A percentile compares a stretch with the other conserved stretches of the same genome.
These are phyloP conservation scores for Litchi chinensis DNA, from an alignment of 345 rosid species.

Conservation along the genomic window DNA sequence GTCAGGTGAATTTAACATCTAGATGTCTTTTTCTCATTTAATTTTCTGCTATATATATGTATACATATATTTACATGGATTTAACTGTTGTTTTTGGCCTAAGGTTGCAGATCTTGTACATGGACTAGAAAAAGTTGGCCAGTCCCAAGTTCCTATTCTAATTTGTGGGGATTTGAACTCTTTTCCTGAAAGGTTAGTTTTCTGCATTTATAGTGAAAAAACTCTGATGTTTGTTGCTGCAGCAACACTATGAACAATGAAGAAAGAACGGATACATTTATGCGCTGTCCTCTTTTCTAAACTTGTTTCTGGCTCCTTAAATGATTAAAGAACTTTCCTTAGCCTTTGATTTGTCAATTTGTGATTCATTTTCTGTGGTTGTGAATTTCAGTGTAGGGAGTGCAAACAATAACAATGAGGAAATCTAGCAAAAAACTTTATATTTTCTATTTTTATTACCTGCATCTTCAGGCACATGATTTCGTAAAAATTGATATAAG, in stretches of 20 bases:
- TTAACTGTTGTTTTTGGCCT: not conserved
- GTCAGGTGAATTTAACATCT: slow-evolving; percentile 20
- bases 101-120: slow-evolving; percentile 38
- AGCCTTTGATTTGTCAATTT: not conserved
- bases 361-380: too few species aligned
- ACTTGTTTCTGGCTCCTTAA: not conserved
- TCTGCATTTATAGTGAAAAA: not conserved
- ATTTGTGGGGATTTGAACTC: slow-evolving; percentile 50
- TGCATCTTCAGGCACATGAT: not conserved
- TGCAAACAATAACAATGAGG: not conserved
- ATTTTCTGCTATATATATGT: not conserved
- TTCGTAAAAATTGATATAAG: not conserved
- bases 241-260: not conserved
- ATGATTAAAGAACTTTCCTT: not conserved
- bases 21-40: not conserved
- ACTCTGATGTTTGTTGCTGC: not conserved
- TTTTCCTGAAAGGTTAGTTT: slow-evolving; percentile 40
- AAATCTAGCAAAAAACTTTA: not conserved
- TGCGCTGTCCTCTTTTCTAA: not conserved
- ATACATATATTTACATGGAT: not conserved
- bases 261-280: not conserved
- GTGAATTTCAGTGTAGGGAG: not conserved
- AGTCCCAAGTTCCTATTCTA: slow-evolving; percentile 37
- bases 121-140: slow-evolving; percentile 39
- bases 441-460: not conserved